These are phyloP conservation scores for Penicillium expansum DNA, from an alignment of 2,329 filamentous ascomycete genomes.

Conservation along the genomic window DNA sequence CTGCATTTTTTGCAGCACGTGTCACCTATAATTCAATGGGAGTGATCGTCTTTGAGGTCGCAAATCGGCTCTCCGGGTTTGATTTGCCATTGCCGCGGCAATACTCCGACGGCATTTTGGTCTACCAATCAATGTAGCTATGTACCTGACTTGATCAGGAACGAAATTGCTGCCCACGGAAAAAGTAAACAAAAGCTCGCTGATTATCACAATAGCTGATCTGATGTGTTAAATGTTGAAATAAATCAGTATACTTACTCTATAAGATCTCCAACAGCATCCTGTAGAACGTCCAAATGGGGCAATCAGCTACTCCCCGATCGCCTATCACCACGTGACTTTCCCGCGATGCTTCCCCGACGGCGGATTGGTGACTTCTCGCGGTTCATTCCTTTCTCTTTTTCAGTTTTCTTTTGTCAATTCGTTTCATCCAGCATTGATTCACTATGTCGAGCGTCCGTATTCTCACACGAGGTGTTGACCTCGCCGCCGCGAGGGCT, in stretches of 20 bases:
- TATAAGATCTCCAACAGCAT: neutral
- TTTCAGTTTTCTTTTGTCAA: slow-evolving; percentile 12
- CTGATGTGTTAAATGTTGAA: neutral
- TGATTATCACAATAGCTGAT: neutral
- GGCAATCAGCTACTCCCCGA: slow-evolving; percentile 19
- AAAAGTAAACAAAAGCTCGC: rapidly evolving
- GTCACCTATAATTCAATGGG: neutral
- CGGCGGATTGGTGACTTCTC: slow-evolving; percentile 14
- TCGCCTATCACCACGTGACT: slow-evolving; percentile 41
- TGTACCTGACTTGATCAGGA: neutral
- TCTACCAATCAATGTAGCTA: neutral
- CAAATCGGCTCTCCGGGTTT: neutral
- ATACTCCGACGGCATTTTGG: neutral
- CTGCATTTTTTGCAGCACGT: neutral
- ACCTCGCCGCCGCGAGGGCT: slow-evolving; percentile 30
- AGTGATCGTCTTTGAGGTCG: neutral
- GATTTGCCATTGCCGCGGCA: slow-evolving; percentile 1
- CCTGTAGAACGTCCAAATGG: slow-evolving; percentile 1
- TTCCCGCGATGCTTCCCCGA: slow-evolving; percentile 32
- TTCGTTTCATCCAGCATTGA: slow-evolving; percentile 18
- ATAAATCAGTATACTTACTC: neutral
- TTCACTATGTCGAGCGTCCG: slow-evolving; percentile 31
- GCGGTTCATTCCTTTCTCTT: slow-evolving; percentile 13
- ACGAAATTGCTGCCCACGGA: neutral
- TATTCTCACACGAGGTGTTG: slow-evolving; percentile 30